Base-by-base conservation (phyloP, 495 filamentous ascomycete genomes). In the Chaetomium fimeti region DNA sequence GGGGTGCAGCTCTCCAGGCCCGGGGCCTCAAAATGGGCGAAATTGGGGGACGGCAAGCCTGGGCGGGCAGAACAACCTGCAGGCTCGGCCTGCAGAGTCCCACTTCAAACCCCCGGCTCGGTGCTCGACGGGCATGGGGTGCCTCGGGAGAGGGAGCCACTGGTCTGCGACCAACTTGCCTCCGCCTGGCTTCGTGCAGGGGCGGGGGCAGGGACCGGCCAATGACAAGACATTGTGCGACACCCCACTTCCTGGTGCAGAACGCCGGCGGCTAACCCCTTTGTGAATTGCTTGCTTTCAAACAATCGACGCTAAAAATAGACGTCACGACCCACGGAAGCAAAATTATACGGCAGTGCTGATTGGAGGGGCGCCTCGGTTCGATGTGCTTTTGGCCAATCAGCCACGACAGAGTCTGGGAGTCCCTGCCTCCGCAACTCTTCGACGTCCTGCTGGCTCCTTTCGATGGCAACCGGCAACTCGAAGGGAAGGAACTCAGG, bases 251-350 rank as follows among this genome's bases (percentile, higher is more conserved):
- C 25, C 66, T 62, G 40, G 57, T 42, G 56, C 59, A 65, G 56
- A 60, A 38, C 60, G 53, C 62, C 66, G 68, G 69, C 71, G 71
- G 71, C 71, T 74, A 74, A 63, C 69, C 59, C 55, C 69, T 62
- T 69, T 57, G 60, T 61, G 58, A 66, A 56, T 51, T 65, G 69
- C 66, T 67, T 70, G 71, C 69, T 63, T 65, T 72, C 69, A 72
- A 68, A 72, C 66, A 74, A 64, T 67, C 63, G 68, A 68, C 29
- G 53, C 69, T 74, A 74, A 64, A 64, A 74, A 74, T 74, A 74
- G 72, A 45, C 29, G 36, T 69, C 70, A 70, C 62, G 51, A 72
- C 72, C 40, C 24, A 49, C 36, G 42, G 65, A 68, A 36, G 63
- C 67, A 66, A 67, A 71, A 65, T 71, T 71, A 65, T 49, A 53